These are phyloP conservation scores for Rhizopogon vesiculosus DNA, from an alignment of 768 basidiomycete genomes.

Conservation along the genomic window DNA sequence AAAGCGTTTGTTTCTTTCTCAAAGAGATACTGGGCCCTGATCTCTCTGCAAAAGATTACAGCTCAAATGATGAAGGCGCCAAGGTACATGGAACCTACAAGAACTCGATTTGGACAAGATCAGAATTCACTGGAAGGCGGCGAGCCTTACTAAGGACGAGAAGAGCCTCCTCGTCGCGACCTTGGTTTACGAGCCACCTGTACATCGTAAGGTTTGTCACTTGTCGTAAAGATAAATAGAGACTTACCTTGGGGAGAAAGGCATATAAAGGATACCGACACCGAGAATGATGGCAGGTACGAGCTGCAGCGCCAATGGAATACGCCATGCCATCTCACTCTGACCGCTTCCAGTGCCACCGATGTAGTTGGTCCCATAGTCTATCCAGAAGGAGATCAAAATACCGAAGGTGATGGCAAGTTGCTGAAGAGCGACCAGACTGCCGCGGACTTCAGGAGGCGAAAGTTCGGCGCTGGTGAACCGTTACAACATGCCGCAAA, in stretches of 20 bases:
- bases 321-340: conserved; percentile 67
- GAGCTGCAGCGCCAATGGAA: conserved; percentile 71
- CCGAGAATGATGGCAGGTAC: conserved; percentile 70
- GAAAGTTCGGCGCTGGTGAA: conserved; percentile 45
- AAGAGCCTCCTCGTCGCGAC: conserved; percentile 71
- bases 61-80: neutral
- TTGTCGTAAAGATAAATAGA: neutral
- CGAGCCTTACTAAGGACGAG: conserved; percentile 58
- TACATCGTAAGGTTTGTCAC: neutral
- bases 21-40: conserved; percentile 69
- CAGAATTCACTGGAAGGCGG: conserved; percentile 47
- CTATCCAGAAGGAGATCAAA: conserved; percentile 54
- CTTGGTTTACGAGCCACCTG: conserved; percentile 75
- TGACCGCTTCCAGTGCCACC: conserved; percentile 56
- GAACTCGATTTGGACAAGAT: conserved; percentile 70
- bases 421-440: conserved; percentile 77
- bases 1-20: conserved; percentile 58
- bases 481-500: neutral
- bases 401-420: conserved; percentile 80
- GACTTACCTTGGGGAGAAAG: conserved; percentile 66
- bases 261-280: conserved; percentile 70
- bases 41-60: conserved; percentile 40
- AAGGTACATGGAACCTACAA: conserved; percentile 41
- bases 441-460: conserved; percentile 79
- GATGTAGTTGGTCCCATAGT: conserved; percentile 61